A percentile compares a stretch with the other conserved stretches of the same genome.
phyloP scores from a whole-genome alignment of 345 rosid genomes.

The Hibiscus mutabilis region DNA sequence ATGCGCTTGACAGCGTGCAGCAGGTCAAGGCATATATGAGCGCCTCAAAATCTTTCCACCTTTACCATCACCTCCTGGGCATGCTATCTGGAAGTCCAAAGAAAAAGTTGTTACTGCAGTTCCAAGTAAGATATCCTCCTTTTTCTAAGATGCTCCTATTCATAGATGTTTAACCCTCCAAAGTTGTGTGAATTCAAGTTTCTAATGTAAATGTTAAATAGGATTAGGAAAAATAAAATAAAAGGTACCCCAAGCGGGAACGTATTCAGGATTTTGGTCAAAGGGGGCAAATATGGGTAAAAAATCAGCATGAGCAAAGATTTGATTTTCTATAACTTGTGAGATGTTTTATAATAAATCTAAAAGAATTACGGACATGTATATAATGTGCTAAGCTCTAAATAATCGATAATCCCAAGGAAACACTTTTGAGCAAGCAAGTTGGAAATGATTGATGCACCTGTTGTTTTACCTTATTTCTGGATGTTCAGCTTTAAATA shows the following conservation, averaged over 20 bases:
- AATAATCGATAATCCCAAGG: neutral
- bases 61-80: constrained; percentile 46
- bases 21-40: constrained; percentile 61
- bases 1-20: constrained; percentile 51
- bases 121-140: constrained; percentile 36
- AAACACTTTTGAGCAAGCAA: neutral
- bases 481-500: constrained; percentile 1
- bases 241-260: neutral
- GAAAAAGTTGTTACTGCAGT: constrained; percentile 34
- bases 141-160: neutral
- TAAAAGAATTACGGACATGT: neutral
- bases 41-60: constrained; percentile 68
- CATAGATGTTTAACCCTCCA: neutral
- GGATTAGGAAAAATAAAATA: neutral
- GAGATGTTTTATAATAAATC: neutral
- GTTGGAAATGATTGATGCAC: neutral
- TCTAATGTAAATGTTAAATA: neutral
- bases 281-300: neutral
- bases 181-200: neutral
- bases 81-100: constrained; percentile 36
- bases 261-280: neutral
- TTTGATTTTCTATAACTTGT: neutral
- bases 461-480: neutral
- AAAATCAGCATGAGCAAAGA: neutral
- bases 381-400: neutral